Evolutionary conservation across 2,329 filamentous ascomycete species (phyloP), one percentile per base, ranked within the genome.

Genomic region (Clarireedia homoeocarpa): DNA sequence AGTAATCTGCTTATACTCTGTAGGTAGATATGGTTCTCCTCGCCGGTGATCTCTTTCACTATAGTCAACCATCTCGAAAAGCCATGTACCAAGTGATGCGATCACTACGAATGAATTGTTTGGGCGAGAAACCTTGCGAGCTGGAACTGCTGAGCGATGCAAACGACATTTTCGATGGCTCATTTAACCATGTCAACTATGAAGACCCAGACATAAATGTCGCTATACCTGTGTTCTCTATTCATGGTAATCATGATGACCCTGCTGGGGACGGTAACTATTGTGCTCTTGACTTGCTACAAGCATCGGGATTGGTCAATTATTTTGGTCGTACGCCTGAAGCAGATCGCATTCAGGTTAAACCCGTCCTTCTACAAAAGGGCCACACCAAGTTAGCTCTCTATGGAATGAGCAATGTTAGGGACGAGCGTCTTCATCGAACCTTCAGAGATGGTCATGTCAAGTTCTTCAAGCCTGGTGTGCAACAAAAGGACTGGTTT

Each of bases 1-100:
- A 17, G 15, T 24, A 51, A 20, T 24, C 14, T 20, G 45, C 49
- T 59, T 27, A 59, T 42, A 24, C 48, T 49, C 5, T 53, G 15
- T 57, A 84, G 81, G 82, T 99, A 62, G 94, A 99, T 72, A 97
- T 99, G 94, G 88, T 99, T 0, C 79, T 99, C 2, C 83, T 99
- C 4, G 92, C 87, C 2, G 94, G 94, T 48, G 94, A 99, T 69
- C 80, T 99, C 1, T 99, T 99, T 69, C 95, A 99, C 70, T 92
- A 99, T 65, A 99, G 99, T 71, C 96, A 96, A 66, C 95, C 94
- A 3, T 96, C 91, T 6, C 83, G 94, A 58, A 96, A 96, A 69
- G 86, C 91, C 27, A 89, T 99, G 81, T 97, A 94, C 70, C 90
- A 99, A 69, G 94, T 99, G 59, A 97, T 97, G 90, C 85, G 90